Percentiles rank a stretch among this genome's conserved stretches.
Conservation (phyloP, 2,329 filamentous ascomycete species). For the Ascomycota sp. region DNA sequence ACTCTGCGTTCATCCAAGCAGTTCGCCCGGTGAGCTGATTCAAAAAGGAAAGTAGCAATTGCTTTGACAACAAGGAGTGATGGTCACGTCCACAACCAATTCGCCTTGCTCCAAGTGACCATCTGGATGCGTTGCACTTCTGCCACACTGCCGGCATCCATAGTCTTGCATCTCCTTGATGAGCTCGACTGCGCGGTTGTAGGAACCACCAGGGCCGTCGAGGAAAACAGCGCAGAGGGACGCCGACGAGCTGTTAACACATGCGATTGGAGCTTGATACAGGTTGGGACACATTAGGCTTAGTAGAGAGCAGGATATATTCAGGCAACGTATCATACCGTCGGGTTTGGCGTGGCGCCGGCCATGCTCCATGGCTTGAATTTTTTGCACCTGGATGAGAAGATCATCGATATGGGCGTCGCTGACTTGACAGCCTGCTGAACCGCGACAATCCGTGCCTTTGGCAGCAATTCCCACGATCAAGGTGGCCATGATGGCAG, state of each 20-base stretch:
- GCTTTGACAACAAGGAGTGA: too few species aligned
- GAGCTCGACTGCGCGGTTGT: slow-evolving; percentile 2
- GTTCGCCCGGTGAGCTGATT: too few species aligned
- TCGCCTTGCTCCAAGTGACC: too few species aligned
- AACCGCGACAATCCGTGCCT: slow-evolving; percentile 5
- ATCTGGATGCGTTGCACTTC: slow-evolving; percentile 4
- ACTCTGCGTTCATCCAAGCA: too few species aligned
- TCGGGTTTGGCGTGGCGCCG: slow-evolving; percentile 1
- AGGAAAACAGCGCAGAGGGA: slow-evolving; percentile 5
- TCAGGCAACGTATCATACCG: background rate
- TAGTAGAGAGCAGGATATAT: background rate
- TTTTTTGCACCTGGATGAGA: slow-evolving; percentile 3
- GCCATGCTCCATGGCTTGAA: slow-evolving; percentile 1
- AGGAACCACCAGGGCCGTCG: slow-evolving; percentile 3
- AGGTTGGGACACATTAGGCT: too few species aligned
- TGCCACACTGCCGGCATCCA: slow-evolving; percentile 4
- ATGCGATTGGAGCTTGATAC: slow-evolving; percentile 4
- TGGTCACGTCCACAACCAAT: too few species aligned
- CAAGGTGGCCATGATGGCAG: too few species aligned
- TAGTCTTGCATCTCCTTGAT: slow-evolving; percentile 4
- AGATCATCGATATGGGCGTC: slow-evolving; percentile 3
- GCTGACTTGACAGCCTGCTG: slow-evolving; percentile 3
- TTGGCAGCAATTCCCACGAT: too few species aligned
- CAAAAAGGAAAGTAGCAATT: too few species aligned
- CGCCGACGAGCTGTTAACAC: slow-evolving; percentile 3